Percentiles rank a stretch among this genome's conserved stretches.
phyloP scores from a whole-genome alignment of 1,284 basidiomycete species.

The Malassezia obtusa region DNA sequence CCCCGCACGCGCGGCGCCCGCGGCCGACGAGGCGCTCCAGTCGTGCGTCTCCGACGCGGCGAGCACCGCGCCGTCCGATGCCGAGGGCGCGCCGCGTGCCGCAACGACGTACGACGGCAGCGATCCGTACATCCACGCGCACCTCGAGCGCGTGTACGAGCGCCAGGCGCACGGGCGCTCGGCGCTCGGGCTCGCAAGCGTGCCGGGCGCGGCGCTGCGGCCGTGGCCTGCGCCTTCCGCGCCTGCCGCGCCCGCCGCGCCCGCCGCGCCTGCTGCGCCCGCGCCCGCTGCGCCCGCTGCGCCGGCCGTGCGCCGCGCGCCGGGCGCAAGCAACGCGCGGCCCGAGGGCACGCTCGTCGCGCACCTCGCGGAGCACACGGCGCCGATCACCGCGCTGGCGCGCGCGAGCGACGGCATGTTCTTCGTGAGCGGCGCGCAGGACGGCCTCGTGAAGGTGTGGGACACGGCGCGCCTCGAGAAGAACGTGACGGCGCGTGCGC shows the following conservation, averaged over 20 bases:
- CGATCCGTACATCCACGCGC: conserved; percentile 42
- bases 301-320: not conserved
- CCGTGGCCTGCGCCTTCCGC: not conserved
- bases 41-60: not conserved
- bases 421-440: conserved; percentile 79
- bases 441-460: conserved; percentile 74
- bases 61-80: not conserved
- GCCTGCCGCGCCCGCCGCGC: not conserved
- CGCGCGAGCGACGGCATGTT: conserved; percentile 89
- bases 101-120: conserved; percentile 37
- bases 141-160: conserved; percentile 35
- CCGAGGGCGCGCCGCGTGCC: not conserved
- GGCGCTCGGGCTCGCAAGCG: not conserved
- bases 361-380: conserved; percentile 50
- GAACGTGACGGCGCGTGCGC: conserved; percentile 55
- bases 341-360: conserved; percentile 41
- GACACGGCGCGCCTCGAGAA: conserved; percentile 68
- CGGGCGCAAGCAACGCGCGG: conserved; percentile 21
- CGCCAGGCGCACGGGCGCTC: conserved; percentile 3
- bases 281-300: conserved; percentile 5
- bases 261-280: no score
- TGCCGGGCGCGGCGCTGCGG: not conserved
- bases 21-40: not conserved
- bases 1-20: not conserved
- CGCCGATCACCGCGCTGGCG: conserved; percentile 62